Evolutionary conservation across 768 basidiomycete species (phyloP), one percentile per base, ranked within the genome.

Genomic region (Myochromella boudieri): DNA sequence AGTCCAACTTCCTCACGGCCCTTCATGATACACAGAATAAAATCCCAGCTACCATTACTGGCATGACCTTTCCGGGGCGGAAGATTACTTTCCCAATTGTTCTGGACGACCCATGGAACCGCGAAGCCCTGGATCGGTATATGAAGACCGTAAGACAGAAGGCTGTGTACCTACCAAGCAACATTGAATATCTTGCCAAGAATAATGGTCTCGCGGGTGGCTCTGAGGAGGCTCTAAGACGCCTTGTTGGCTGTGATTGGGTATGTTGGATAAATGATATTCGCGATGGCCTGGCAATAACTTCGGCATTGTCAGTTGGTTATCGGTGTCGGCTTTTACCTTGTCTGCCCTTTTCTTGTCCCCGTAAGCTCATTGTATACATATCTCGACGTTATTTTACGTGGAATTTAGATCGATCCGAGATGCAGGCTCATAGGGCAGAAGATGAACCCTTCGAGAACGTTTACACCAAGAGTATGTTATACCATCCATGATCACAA

Each of bases 401-500:
- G 33, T 5, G 6, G 28, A n/a, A 20, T 3, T 3, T 48, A 82
- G 80, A 71, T 84, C 14, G 80, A 82, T 55, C 80, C 78, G 6
- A 67, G 80, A 24, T 77, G 75, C 48, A 68, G 83, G 28, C 60
- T 87, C 0, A 71, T 81, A 4, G 82, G 80, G 0, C 85, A 86
- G 49, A 88, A 87, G 61, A 85, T 86, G 81, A 87, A 87, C 45
- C 85, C 85, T 0, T 84, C 83, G 0, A 67, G 85, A 6, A 83
- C 82, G 0, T 82, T 70, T 49, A 87, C 85, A 0, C 81, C 84
- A 7, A 68, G 77, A 31, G 81, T 81, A 58, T 32, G 71, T 61
- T 15, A 12, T 45, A 28, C 24, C 22, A n/a, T n/a, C n/a, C n/a
- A n/a, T n/a, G n/a, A n/a, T n/a, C n/a, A n/a, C n/a, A n/a, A n/a